These are phyloP conservation scores for Fusarium foetens DNA, from an alignment of 2,329 filamentous ascomycete species.

Conservation along the genomic window DNA sequence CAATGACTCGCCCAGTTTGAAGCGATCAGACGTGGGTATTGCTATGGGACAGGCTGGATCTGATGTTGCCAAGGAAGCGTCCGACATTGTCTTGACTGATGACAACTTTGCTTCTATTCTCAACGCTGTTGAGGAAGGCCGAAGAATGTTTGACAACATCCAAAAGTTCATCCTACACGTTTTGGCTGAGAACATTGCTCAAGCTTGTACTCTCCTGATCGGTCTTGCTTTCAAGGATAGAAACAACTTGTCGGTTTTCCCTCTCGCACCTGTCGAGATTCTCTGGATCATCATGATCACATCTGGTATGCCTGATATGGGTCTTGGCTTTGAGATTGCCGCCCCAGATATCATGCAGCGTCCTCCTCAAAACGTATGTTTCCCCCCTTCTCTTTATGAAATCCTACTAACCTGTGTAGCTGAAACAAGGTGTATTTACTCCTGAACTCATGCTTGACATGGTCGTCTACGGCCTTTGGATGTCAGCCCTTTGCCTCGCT, in stretches of 20 bases:
- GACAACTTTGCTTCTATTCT: slow-evolving; percentile 79
- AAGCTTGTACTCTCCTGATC: slow-evolving; percentile 74
- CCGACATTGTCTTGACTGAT: slow-evolving; percentile 75
- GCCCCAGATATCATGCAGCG: slow-evolving; percentile 75
- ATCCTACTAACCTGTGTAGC: slow-evolving; percentile 23
- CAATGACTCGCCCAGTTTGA: slow-evolving; percentile 75
- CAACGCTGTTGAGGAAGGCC: slow-evolving; percentile 76
- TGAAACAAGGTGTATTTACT: slow-evolving; percentile 69
- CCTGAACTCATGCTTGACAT: slow-evolving; percentile 72
- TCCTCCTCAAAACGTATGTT: slow-evolving; percentile 70
- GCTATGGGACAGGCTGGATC: slow-evolving; percentile 76
- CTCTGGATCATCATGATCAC: slow-evolving; percentile 85
- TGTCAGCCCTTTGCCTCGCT: slow-evolving; percentile 67
- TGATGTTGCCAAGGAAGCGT: slow-evolving; percentile 76
- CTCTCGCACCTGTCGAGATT: slow-evolving; percentile 77
- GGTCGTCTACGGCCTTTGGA: slow-evolving; percentile 74
- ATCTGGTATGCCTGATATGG: slow-evolving; percentile 78
- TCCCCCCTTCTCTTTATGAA: rapidly evolving
- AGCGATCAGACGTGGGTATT: slow-evolving; percentile 75
- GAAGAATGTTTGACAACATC: slow-evolving; percentile 78
- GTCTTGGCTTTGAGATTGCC: slow-evolving; percentile 75
- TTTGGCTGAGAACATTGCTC: slow-evolving; percentile 74
- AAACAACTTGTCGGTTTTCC: slow-evolving; percentile 73
- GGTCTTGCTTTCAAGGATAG: slow-evolving; percentile 76
- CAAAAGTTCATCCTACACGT: slow-evolving; percentile 77